Evolutionary conservation across 768 basidiomycete genomes (phyloP).

Genomic region (Phanerochaete carnosa): DNA sequence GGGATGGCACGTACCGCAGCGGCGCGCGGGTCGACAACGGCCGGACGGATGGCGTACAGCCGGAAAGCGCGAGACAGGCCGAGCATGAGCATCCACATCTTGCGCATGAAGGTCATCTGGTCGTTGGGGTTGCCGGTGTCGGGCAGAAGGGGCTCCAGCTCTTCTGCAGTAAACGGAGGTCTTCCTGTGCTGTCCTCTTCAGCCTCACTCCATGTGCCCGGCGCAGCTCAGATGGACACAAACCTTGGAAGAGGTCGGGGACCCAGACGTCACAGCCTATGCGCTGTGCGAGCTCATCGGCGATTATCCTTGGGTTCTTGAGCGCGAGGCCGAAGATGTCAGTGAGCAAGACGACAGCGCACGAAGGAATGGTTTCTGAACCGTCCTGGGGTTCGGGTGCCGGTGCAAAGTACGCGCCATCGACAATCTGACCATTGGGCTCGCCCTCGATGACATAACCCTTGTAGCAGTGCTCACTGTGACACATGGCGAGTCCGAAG

Average conservation of each 20-base stretch:
- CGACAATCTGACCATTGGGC: conserved; percentile 38
- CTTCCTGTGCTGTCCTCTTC: conserved; percentile 17
- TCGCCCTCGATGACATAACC: conserved; percentile 43
- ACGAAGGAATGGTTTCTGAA: conserved; percentile 16
- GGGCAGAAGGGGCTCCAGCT: conserved; percentile 28
- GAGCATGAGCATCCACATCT: conserved; percentile 15
- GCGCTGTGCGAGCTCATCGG: conserved; percentile 46
- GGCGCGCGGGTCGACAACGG: conserved; percentile 25
- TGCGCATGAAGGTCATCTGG: conserved; percentile 15
- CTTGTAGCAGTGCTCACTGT: conserved; percentile 31
- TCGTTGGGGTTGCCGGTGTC: conserved; percentile 25
- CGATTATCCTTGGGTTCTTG: conserved; percentile 52
- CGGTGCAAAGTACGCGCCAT: conserved; percentile 42
- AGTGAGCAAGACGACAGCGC: conserved; percentile 49
- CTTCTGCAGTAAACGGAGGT: conserved; percentile 23
- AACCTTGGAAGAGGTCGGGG: conserved; percentile 59
- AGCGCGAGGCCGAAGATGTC: conserved; percentile 56
- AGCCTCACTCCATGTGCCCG: not conserved
- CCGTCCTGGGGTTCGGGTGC: conserved; percentile 10
- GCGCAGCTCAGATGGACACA: conserved; percentile 3
- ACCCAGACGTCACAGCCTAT: conserved; percentile 61
- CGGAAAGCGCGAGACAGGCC: conserved; percentile 17
- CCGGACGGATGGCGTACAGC: conserved; percentile 23
- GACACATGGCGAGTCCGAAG: too few relatives aligned
- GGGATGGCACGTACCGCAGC: conserved; percentile 18